Conservation (phyloP, 2,329 filamentous ascomycete genomes). For the Hymenoscyphus scutula region DNA sequence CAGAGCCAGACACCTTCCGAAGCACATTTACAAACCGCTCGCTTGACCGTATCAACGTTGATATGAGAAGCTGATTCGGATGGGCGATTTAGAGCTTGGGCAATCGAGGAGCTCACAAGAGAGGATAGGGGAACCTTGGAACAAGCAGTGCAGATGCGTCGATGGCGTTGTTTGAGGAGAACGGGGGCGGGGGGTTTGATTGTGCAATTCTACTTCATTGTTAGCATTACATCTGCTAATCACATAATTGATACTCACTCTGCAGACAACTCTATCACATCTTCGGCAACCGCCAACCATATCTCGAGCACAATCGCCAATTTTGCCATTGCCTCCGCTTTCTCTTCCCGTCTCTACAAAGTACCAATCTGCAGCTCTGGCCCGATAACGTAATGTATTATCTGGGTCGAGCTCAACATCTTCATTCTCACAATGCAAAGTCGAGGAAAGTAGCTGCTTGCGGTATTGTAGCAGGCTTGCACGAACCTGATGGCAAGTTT, state of each 20-base stretch:
- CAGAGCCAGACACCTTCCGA: slow-evolving; percentile 75
- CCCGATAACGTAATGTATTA: slow-evolving; percentile 56
- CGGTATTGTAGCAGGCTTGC: slow-evolving; percentile 77
- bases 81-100: slow-evolving; percentile 34
- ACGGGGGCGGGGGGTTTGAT: slow-evolving; percentile 73
- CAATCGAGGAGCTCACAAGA: slow-evolving; percentile 38
- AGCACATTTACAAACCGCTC: slow-evolving; percentile 36
- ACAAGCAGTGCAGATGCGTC: slow-evolving; percentile 76
- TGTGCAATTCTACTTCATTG: slow-evolving; percentile 70
- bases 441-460: slow-evolving; percentile 67
- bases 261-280: slow-evolving; percentile 75
- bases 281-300: slow-evolving; percentile 80
- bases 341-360: slow-evolving; percentile 54
- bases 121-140: slow-evolving; percentile 65
- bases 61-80: slow-evolving; percentile 57
- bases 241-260: slow-evolving; percentile 53
- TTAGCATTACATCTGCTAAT: background rate
- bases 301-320: slow-evolving; percentile 79
- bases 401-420: slow-evolving; percentile 52
- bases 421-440: slow-evolving; percentile 79
- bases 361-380: slow-evolving; percentile 56
- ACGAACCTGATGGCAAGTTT: slow-evolving; percentile 77
- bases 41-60: slow-evolving; percentile 36
- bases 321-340: slow-evolving; percentile 60
- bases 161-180: slow-evolving; percentile 70